Evolutionary conservation across 2,329 filamentous ascomycete species (phyloP).

Genomic region (Sclerotinia sclerotiorum): DNA sequence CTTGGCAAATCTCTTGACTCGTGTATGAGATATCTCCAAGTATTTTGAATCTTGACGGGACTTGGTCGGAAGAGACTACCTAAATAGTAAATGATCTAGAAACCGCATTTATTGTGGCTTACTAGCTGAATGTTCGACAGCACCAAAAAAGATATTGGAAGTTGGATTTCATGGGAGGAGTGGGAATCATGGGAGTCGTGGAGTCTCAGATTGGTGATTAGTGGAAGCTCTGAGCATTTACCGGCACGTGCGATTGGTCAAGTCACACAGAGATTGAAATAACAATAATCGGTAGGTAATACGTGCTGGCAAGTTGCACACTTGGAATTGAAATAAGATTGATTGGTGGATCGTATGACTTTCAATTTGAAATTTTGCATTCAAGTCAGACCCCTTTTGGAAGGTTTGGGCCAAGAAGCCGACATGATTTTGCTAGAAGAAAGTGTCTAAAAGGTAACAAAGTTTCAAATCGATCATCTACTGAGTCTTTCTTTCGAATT

Average conservation of each 20-base stretch:
- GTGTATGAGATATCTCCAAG: neutral
- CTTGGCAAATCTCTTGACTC: constrained; percentile 13
- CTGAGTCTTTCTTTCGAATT: constrained; percentile 1
- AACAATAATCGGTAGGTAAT: too few species aligned
- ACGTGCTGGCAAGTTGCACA: neutral
- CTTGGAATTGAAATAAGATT: neutral
- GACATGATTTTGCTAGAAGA: neutral
- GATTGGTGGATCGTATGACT: constrained; percentile 7
- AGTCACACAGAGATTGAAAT: constrained; percentile 9
- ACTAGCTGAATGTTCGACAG: constrained; percentile 13
- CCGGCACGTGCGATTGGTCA: neutral
- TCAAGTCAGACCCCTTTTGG: neutral
- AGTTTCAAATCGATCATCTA: constrained; percentile 3
- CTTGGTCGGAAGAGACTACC: neutral
- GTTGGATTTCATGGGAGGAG: neutral
- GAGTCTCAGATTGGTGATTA: constrained; percentile 15
- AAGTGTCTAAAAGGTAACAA: neutral
- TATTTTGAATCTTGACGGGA: neutral
- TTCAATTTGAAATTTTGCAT: neutral
- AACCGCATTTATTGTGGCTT: neutral
- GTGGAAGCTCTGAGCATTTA: constrained; percentile 3
- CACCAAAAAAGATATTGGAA: neutral
- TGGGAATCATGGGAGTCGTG: neutral
- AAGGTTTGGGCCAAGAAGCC: neutral
- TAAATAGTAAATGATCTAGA: neutral